A percentile compares a stretch with the other conserved stretches of the same genome.
Evolutionary conservation across 1,284 basidiomycete genomes (phyloP).

Genomic region (Leccinum pachyderme): DNA sequence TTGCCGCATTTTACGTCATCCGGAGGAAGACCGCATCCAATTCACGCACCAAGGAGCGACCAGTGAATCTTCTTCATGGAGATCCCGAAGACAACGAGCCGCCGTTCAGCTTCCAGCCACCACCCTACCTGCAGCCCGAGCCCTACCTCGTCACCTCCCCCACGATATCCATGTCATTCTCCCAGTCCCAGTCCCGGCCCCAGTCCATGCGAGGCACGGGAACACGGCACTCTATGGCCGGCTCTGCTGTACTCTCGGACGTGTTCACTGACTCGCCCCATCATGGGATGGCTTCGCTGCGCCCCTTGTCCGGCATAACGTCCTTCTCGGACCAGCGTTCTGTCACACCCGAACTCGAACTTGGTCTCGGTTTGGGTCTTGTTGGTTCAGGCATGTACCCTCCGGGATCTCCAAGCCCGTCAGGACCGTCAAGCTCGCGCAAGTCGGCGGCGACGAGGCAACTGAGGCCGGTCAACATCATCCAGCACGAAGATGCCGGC

Average conservation of each 20-base stretch:
- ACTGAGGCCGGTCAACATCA: slow-evolving; percentile 70
- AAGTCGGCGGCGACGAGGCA: slow-evolving; percentile 41
- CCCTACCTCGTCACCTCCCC: slow-evolving; percentile 69
- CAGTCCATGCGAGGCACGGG: slow-evolving; percentile 23
- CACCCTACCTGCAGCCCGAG: slow-evolving; percentile 68
- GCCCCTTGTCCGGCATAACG: slow-evolving; percentile 22
- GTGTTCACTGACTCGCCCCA: slow-evolving; percentile 12
- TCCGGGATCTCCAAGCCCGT: not conserved
- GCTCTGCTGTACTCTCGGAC: slow-evolving; percentile 22
- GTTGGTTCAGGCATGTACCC: not conserved
- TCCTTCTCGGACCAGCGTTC: slow-evolving; percentile 25
- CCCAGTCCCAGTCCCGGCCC: not conserved
- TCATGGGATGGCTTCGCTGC: slow-evolving; percentile 9
- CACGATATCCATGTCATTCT: slow-evolving; percentile 35
- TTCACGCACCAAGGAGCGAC: slow-evolving; percentile 46
- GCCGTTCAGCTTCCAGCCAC: slow-evolving; percentile 43
- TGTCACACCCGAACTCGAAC: slow-evolving; percentile 25
- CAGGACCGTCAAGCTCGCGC: slow-evolving; percentile 37
- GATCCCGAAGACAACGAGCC: slow-evolving; percentile 50
- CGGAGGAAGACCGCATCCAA: slow-evolving; percentile 44
- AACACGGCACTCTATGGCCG: slow-evolving; percentile 20
- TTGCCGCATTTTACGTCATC: slow-evolving; percentile 51
- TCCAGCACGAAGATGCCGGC: slow-evolving; percentile 81
- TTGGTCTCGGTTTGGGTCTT: slow-evolving; percentile 13
- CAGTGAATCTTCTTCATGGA: slow-evolving; percentile 62